Base-by-base conservation (phyloP, 768 basidiomycete species). In the Calvatia gigantea region DNA sequence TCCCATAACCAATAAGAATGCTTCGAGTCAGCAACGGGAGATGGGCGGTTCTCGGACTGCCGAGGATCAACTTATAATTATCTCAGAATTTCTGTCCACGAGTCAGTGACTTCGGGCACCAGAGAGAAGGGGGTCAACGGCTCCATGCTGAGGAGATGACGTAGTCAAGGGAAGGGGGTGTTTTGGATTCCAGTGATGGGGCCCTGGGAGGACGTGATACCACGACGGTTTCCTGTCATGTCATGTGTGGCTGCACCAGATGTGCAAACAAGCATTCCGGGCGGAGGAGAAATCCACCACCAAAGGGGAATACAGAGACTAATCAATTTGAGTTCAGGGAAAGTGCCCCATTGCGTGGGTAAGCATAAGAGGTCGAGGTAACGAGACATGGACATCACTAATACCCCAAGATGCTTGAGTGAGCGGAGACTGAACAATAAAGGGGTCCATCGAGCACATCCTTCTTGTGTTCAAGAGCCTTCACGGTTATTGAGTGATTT, bases 281-380 rank as follows among this genome's bases (percentile, higher is more conserved):
- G 29, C 73, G 63, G 8, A 69, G 62, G 23, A 81, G 68, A 31
- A 79, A 75, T 5, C 61, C 65, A 6, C 77, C 77, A 42, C 79
- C 73, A 48, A 73, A 77, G 6, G 79, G n/a, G 78, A 15, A 79
- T 75, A 25, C 72, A 75, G 12, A 81, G 63, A 1, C 68, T 56
- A 37, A 79, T 64, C 1, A 68, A 63, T 15, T 52, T 65, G 12
- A 81, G 68, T 37, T 55, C 66, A n/a, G 75, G 73, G 33, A 77
- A 77, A 12, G 59, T 64, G 0, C 73, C 75, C 32, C 78, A 64
- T 39, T 61, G 59, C 14, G 59, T 53, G 59, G 77, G 75, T 32
- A 81, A 69, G 21, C 62, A 66, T 51, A 66, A 61, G 14, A 81
- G 62, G 60, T 75, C 73, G 38, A 81, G 71, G 46, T 71, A 64